Base-by-base conservation (phyloP, 1,284 basidiomycete species). In the Cryptococcus hybrid region DNA sequence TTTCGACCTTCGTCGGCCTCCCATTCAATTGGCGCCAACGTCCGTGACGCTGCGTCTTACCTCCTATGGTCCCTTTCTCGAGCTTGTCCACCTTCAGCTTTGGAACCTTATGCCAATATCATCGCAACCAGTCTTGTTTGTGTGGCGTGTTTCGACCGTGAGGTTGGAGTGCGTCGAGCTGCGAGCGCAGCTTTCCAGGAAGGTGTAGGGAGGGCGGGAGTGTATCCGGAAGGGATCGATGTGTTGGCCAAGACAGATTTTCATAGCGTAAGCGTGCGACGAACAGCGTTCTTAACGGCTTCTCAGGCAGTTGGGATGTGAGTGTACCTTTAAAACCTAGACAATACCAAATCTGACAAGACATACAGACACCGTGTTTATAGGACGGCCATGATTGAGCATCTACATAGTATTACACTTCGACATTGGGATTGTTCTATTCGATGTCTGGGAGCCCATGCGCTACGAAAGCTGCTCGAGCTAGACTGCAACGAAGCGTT, bases 161-260 rank as follows among this genome's bases (percentile, higher is more conserved):
- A 99, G 72, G 87, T 98, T 9, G 90, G 92, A 58, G 92, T 99
- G 51, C 84, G 96, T n/a, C 81, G 96, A 60, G 96, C 96, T 3
- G 93, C 95, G 2, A 98, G 94, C 76, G 96, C 96, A 7, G 92
- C 95, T 3, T 99, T 92, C 74, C 96, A 99, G 75, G 96, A 99
- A 77, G 88, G 89, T 68, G 96, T 98, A 44, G 96, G 96, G 7
- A 82, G 96, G 67, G 67, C 95, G 91, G 86, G 83, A 51, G 78
- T 93, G 53, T 94, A 98, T 71, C 88, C 91, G 43, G 88, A 94
- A 76, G 96, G 96, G 0, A 97, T 99, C 59, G 90, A 93, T 67
- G 87, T 97, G 13, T 81, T 99, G 38, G 83, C 86, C 47, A 89
- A 90, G 74, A 92, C 91, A 1, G 96, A 99, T 78, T 99, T 98